A percentile compares a stretch with the other conserved stretches of the same genome.
Conservation (phyloP, 2,329 filamentous ascomycete genomes). For the Pezicula carpinea region DNA sequence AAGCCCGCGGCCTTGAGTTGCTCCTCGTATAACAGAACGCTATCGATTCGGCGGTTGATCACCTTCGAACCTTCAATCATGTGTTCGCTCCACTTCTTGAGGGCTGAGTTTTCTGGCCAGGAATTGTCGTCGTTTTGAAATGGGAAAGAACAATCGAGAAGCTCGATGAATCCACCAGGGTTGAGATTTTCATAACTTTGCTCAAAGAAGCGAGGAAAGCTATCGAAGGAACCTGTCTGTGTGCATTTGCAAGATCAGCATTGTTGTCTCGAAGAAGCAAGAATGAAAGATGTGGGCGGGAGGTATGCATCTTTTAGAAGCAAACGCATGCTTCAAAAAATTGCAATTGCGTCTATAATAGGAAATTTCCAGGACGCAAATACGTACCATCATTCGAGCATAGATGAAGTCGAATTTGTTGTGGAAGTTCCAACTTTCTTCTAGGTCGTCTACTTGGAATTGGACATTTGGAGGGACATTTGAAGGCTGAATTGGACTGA, state of each 20-base stretch:
- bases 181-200: conserved; percentile 10
- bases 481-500: conserved; percentile 29
- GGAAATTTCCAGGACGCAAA: too few species aligned
- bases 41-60: conserved; percentile 27
- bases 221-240: too few species aligned
- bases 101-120: conserved; percentile 1
- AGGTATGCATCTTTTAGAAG: too few species aligned
- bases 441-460: conserved; percentile 54
- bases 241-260: neutral
- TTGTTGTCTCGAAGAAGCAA: neutral
- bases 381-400: conserved; percentile 32
- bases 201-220: too few species aligned
- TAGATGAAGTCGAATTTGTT: conserved; percentile 57
- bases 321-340: too few species aligned
- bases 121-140: conserved; percentile 31
- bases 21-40: conserved; percentile 19
- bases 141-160: conserved; percentile 23
- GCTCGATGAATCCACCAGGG: conserved; percentile 29
- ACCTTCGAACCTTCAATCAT: conserved; percentile 28
- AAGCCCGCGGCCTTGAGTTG: conserved; percentile 18
- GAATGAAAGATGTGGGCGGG: neutral
- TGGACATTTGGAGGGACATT: conserved; percentile 49
- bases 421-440: conserved; percentile 50
- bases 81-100: conserved; percentile 11
- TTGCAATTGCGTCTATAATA: too few species aligned